phyloP scores from a whole-genome alignment of 139 green algal genomes.

The Micractinium sp. region DNA sequence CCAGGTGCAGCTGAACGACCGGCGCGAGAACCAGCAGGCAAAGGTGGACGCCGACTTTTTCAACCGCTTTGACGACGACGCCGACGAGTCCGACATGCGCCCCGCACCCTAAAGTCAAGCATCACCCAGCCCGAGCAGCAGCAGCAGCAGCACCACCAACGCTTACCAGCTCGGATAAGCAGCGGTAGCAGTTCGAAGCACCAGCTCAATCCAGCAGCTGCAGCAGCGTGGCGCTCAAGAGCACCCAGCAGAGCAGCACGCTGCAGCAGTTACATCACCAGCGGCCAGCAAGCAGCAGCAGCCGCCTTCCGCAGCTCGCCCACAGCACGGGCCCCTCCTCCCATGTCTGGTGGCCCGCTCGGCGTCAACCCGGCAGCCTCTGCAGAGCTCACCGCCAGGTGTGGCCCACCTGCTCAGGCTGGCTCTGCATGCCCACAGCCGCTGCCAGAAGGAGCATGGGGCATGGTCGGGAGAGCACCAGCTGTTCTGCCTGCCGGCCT shows the following conservation, averaged over 20 bases:
- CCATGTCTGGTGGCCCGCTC: not conserved
- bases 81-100: slow-evolving; percentile 47
- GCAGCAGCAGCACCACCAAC: not conserved
- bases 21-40: slow-evolving; percentile 24
- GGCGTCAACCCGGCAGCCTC: slow-evolving; percentile 20
- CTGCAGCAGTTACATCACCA: not conserved
- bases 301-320: not conserved
- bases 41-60: slow-evolving; percentile 52
- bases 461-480: no score
- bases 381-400: slow-evolving; percentile 1
- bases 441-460: not conserved
- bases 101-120: slow-evolving; percentile 5
- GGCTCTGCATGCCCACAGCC: no score
- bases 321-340: not conserved
- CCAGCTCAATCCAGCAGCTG: not conserved
- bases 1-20: slow-evolving; percentile 30
- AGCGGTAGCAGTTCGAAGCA: not conserved
- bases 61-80: slow-evolving; percentile 48
- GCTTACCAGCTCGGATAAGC: not conserved
- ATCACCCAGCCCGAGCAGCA: not conserved
- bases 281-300: not conserved
- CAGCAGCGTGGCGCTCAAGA: not conserved
- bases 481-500: not conserved
- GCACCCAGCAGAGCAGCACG: not conserved
- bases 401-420: not conserved